Conservation (phyloP, 1,284 basidiomycete genomes). For the Trichosporon ovoides region DNA sequence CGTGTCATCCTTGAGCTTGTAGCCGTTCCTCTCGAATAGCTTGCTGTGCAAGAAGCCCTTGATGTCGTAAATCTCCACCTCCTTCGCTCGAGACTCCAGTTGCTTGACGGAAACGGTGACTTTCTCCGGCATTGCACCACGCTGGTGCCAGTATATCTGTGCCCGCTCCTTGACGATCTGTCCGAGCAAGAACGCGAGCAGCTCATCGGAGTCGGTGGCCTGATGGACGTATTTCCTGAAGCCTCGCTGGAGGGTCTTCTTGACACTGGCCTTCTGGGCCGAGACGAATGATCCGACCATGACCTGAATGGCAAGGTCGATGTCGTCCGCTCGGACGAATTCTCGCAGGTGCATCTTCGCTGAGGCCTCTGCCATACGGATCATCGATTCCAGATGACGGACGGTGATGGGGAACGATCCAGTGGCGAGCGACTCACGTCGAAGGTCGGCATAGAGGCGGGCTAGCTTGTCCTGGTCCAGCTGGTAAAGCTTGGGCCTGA, state of each 20-base stretch:
- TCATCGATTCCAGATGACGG: slow-evolving; percentile 97
- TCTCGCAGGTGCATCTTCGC: slow-evolving; percentile 98
- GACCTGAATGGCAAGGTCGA: slow-evolving; percentile 94
- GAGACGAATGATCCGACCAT: slow-evolving; percentile 91
- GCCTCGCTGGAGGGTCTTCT: slow-evolving; percentile 93
- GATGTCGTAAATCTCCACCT: slow-evolving; percentile 89
- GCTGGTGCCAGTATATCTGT: slow-evolving; percentile 71
- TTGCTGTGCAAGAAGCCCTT: slow-evolving; percentile 76
- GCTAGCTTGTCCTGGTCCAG: slow-evolving; percentile 94
- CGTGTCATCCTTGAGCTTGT: slow-evolving; percentile 52
- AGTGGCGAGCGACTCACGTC: slow-evolving; percentile 91
- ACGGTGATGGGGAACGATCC: slow-evolving; percentile 98
- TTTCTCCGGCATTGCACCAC: slow-evolving; percentile 64
- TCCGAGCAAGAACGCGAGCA: slow-evolving; percentile 89
- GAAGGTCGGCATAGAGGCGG: slow-evolving; percentile 90
- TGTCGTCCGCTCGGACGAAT: slow-evolving; percentile 91
- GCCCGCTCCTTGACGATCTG: slow-evolving; percentile 93
- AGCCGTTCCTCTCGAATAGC: slow-evolving; percentile 86
- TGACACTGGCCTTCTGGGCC: slow-evolving; percentile 97
- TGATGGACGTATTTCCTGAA: slow-evolving; percentile 97
- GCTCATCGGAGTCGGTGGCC: slow-evolving; percentile 88
- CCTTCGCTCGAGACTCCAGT: slow-evolving; percentile 80
- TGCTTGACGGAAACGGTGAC: slow-evolving; percentile 70
- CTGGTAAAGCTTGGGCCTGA: slow-evolving; percentile 86
- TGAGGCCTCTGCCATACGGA: slow-evolving; percentile 96